Evolutionary conservation across 352 stramenopile genomes (phyloP).

Genomic region (Phytophthora cactorum): DNA sequence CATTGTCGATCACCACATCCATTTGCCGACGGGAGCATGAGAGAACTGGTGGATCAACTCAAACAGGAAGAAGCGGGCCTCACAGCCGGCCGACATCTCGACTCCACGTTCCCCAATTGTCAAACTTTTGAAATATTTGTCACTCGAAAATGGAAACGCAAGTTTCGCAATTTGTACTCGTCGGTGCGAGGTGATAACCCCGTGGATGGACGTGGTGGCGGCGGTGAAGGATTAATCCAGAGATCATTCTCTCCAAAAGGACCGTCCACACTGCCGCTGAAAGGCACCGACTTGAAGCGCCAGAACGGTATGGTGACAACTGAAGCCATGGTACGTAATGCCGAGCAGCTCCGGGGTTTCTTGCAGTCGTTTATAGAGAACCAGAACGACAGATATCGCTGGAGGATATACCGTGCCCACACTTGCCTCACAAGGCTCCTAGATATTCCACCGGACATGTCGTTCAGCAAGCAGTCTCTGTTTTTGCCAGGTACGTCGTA

Average conservation of each 20-base stretch:
- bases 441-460: constrained; percentile 78
- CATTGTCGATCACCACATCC: constrained; percentile 94
- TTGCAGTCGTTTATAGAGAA: constrained; percentile 89
- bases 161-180: constrained; percentile 74
- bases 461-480: constrained; percentile 63
- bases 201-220: constrained; percentile 17
- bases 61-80: constrained; percentile 91
- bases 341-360: constrained; percentile 69
- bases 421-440: constrained; percentile 74
- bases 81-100: constrained; percentile 84
- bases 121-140: constrained; percentile 94
- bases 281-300: constrained; percentile 27
- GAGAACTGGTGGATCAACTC: constrained; percentile 91
- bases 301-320: constrained; percentile 34
- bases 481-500: constrained; percentile 60
- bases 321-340: constrained; percentile 60
- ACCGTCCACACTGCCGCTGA: constrained; percentile 22
- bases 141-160: constrained; percentile 84
- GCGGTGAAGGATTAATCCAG: constrained; percentile 33
- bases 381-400: constrained; percentile 76
- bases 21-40: constrained; percentile 93
- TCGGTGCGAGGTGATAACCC: constrained; percentile 40
- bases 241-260: constrained; percentile 38
- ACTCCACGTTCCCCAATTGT: constrained; percentile 80
- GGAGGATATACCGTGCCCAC: constrained; percentile 83